Base-by-base conservation (phyloP, 2,329 filamentous ascomycete species). In the Sclerotinia trifoliorum region DNA sequence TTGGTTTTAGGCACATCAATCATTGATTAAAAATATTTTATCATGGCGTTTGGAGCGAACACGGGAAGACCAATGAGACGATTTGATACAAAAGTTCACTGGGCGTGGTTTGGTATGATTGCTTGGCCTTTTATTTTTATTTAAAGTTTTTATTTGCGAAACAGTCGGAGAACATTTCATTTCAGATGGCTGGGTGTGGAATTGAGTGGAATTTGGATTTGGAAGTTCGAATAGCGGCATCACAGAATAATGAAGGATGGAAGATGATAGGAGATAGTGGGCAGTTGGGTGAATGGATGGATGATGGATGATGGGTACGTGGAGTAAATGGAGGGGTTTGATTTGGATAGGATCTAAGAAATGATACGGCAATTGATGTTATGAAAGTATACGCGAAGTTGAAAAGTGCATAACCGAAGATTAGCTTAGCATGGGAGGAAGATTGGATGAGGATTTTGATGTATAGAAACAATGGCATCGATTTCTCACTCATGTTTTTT, bases 71-170 rank as follows among this genome's bases (percentile, higher is more conserved):
- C 29, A 51, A 62, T n/a, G 46, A 39, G 60, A 39, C 32, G 10
- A 62, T 51, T 21, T 51, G 15, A 62, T 26, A 56, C 11, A 39
- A 62, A 62, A 51, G 46, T 39, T 62, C 21, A 51, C 32, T 62
- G n/a, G n/a, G 46, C 21, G 21, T 8, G 46, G 17, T 39, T 51
- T 26, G n/a, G 42, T 58, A 42, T 42, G 13, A 42, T 58, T 35
- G 35, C 32, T 15, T 39, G 17, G 24, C 29, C 11, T 39, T 62
- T 39, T 17, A 17, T 51, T 62, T 26, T 5, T 51, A 42, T 42
- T 61, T 11, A 48, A 49, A 39, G 32, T 44, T 60, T 48, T 29
- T 57, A 65, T 32, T 39, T 66, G 46, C 26, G 44, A 49, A 66
- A 60, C 42, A n/a, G 52, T 49, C 26, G 21, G 35, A 49, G 48